Evolutionary conservation across 176 grass and related monocot species (phyloP), one percentile per base, ranked within the genome.

Genomic region (Typha latifolia): DNA sequence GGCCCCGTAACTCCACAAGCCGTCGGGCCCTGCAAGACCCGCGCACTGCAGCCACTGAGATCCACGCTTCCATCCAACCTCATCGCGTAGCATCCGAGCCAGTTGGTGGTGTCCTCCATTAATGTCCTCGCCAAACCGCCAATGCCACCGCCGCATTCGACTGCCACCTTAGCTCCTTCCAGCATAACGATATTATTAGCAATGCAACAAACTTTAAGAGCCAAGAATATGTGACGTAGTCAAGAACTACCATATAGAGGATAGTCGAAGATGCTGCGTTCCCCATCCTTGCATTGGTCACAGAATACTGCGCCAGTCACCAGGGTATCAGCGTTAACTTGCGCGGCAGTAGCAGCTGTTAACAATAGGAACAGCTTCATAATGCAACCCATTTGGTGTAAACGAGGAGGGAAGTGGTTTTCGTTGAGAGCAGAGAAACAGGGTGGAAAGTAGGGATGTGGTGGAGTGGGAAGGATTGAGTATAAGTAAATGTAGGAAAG

Each of bases 231-330:
- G 74, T 64, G 67, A 75, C 71, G 72, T 72, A 64, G 51, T 68
- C 48, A 22, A 49, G 11, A n/a, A 26, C 19, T 68, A 89, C 90
- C 91, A 52, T 79, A 76, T 66, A 96, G 87, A 59, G 84, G 82
- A 78, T 91, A 91, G 82, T 96, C 87, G 57, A 96, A 86, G 53
- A 88, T 80, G 32, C 84, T 77, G 27, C 80, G 68, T 26, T 77
- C 11, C 12, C 91, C 91, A 51, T 96, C 91, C 73, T 78, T 91
- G 82, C 91, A 96, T 73, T 86, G 87, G 71, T 96, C 91, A 67
- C 91, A 96, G 74, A 88, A 96, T 53, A 91, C 91, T 75, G 82
- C 91, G 14, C 91, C 91, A 29, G 87, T 90, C 12, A 96, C 79
- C 79, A 96, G 66, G 68, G 91, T 91, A 69, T 74, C 82, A 52